Evolutionary conservation across 1,284 basidiomycete species (phyloP), one percentile per base, ranked within the genome.

Genomic region (Tilletia caries): DNA sequence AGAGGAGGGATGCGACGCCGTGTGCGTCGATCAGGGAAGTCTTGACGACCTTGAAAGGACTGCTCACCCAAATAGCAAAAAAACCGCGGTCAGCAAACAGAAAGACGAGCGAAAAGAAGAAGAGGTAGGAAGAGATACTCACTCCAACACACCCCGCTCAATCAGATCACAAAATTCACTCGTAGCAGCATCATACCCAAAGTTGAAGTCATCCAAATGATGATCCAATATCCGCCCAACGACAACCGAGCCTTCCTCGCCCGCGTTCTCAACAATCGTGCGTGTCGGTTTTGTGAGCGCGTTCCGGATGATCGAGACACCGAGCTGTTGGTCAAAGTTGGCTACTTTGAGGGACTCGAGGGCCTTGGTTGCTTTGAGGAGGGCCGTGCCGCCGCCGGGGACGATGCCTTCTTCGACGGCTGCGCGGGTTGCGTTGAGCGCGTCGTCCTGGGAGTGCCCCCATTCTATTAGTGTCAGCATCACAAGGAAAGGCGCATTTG

Each of bases 401-500:
- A 98, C 91, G 79, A 98, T 96, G 83, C 95, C 95, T 85, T 97
- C 93, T 86, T 97, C 95, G 66, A 98, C 95, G 65, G 95, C 95
- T 52, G 95, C 95, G 69, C 95, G 91, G 4, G 95, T 98, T 23
- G 94, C 94, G 85, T 96, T 96, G 70, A 98, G 88, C 5, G 95
- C 95, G 83, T 98, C 95, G 81, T 98, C 95, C 58, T 62, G 58
- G 10, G 54, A 20, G n/a, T n/a, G n/a, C n/a, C n/a, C n/a, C n/a
- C n/a, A n/a, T n/a, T n/a, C n/a, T n/a, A n/a, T n/a, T n/a, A 50
- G 20, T 27, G 8, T 50, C 1, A 27, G 3, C 37, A 50, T 10
- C 43, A 44, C 12, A 44, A 44, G 20, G n/a, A 50, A 50, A 50
- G 25, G 20, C 52, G 52, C 52, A 29, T 54, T 0, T 23, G 13